A percentile compares a stretch with the other conserved stretches of the same genome.
Conservation (phyloP, 768 basidiomycete genomes). For the Multifurca ochricompacta region DNA sequence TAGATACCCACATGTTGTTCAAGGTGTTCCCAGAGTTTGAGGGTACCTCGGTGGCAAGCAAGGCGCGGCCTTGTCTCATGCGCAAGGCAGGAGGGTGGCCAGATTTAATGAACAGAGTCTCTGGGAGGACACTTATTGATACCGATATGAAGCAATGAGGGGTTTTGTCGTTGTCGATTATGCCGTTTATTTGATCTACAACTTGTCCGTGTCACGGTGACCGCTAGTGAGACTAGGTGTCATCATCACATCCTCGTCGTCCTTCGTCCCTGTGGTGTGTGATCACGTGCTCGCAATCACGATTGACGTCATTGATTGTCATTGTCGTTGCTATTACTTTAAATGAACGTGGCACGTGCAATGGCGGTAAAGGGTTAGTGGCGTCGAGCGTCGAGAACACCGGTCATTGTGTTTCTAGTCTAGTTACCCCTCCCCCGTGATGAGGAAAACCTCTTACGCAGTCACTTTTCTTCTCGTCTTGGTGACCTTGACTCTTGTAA, state of each 20-base stretch:
- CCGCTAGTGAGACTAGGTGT: neutral
- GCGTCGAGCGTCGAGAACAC: neutral
- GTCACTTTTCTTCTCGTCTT: conserved; percentile 52
- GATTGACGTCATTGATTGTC: too few species aligned
- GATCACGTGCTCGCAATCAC: too few species aligned
- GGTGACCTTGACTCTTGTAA: conserved; percentile 43
- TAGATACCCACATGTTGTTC: conserved; percentile 62
- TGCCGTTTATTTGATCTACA: neutral
- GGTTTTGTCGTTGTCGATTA: too few species aligned
- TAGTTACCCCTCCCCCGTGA: conserved; percentile 23
- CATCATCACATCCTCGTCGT: too few species aligned
- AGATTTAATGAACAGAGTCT: neutral
- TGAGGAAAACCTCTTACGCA: conserved; percentile 67
- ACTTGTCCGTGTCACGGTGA: neutral
- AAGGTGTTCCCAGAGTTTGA: conserved; percentile 41
- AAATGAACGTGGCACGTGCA: too few species aligned
- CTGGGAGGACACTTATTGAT: neutral
- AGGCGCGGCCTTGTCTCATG: conserved; percentile 2
- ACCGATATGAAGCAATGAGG: conserved; percentile 7
- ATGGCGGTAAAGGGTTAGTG: too few species aligned
- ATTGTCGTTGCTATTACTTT: too few species aligned
- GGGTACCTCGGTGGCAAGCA: conserved; percentile 3
- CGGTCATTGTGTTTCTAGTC: neutral
- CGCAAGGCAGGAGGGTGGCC: conserved; percentile 5
- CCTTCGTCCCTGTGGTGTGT: too few species aligned